Base-by-base conservation (phyloP, 108 stramenopile species). In the Schizochytrium sp. region DNA sequence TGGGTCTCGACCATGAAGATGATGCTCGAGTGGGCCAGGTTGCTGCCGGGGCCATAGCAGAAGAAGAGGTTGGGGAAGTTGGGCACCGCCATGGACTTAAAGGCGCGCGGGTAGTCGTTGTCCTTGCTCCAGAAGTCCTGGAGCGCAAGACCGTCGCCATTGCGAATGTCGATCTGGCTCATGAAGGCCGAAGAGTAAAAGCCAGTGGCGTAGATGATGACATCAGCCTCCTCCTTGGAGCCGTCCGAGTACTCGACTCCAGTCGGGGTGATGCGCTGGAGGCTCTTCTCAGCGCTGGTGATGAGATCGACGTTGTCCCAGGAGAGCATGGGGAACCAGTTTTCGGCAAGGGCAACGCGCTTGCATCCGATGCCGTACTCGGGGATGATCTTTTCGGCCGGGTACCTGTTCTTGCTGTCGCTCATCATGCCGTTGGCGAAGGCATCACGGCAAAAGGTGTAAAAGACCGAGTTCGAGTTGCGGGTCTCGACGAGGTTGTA, bases 1-100 rank as follows among this genome's bases (percentile, higher is more conserved):
- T 83, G 76, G 76, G 45, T 83, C 51, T 83, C 76, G 51, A 83
- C 51, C 76, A 83, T 83, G 76, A 53, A 83, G 76, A 83, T 53
- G 51, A 83, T 83, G n/a, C 48, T 53, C n/a, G 23, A 53, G 51
- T 83, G 45, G 3, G 23, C 76, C 10, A 47, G n/a, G 76, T 83
- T 83, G 48, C 48, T 83, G 45, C 76, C 76, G n/a, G 76, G 76
- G 10, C 76, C 76, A 45, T 83, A 83, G 51, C 19, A 53, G 48
- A 83, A 53, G 48, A 47, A 83, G 51, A 83, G 51, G 51, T 83
- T 83, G 45, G 76, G 76, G 48, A 83, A 83, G 48, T 53, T 53
- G 19, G 76, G 76, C 45, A 83, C 76, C n/a, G 76, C 12, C 25
- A 83, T 28, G 51, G 48, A 47, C 51, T 53, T 47, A 4, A 25